phyloP scores from a whole-genome alignment of 371 early-diverging fungal species.

The Mortierella sp. region DNA sequence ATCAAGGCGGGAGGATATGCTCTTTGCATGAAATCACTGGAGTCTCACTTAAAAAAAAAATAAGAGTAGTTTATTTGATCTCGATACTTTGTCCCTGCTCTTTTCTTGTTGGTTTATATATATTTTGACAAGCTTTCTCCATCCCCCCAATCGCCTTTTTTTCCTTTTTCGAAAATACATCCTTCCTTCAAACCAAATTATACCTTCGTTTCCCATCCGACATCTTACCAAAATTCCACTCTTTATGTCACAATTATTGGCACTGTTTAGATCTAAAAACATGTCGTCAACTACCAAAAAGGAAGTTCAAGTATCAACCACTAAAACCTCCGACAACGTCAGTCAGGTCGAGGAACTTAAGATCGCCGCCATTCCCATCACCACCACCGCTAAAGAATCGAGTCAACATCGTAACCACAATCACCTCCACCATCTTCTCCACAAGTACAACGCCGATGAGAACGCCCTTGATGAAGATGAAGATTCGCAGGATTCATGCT shows the following conservation, averaged over 20 bases:
- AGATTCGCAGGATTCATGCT: slow-evolving; percentile 34
- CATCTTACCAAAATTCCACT: neutral
- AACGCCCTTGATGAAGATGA: slow-evolving; percentile 10
- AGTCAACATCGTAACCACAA: neutral
- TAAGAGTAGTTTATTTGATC: too few species aligned
- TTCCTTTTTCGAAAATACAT: too few species aligned
- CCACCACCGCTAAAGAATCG: neutral
- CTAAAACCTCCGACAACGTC: neutral
- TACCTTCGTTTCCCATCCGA: neutral
- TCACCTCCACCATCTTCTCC: slow-evolving; percentile 20
- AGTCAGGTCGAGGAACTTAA: neutral
- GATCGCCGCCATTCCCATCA: neutral
- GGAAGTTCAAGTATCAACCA: neutral
- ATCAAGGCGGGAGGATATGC: neutral
- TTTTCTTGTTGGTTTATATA: too few species aligned
- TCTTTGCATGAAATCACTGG: too few species aligned
- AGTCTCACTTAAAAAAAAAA: too few species aligned
- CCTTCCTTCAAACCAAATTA: too few species aligned
- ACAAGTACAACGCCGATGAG: slow-evolving; percentile 23
- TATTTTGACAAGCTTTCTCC: too few species aligned
- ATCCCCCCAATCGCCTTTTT: too few species aligned
- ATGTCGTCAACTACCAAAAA: neutral
- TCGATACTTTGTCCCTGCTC: too few species aligned
- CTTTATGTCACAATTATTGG: neutral
- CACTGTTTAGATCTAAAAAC: neutral